phyloP scores from a whole-genome alignment of 2,329 filamentous ascomycete genomes.

The Xylariaceae sp. region DNA sequence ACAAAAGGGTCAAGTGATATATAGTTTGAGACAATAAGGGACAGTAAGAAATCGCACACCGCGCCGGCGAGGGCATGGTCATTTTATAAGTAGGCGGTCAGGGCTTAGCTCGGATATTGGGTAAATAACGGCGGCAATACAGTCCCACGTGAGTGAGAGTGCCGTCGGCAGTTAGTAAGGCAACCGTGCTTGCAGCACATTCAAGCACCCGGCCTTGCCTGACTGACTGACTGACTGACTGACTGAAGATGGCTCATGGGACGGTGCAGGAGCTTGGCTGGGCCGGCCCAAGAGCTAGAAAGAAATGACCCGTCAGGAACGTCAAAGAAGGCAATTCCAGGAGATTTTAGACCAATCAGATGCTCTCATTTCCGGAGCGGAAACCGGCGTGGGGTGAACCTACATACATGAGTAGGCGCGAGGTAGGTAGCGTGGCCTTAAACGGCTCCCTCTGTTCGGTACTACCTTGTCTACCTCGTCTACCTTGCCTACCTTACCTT shows the following conservation, averaged over 20 bases:
- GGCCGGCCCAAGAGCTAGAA: conserved; percentile 20
- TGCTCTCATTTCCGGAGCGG: conserved; percentile 1
- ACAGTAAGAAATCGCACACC: neutral
- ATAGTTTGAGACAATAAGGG: too few relatives aligned
- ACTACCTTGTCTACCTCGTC: too few relatives aligned
- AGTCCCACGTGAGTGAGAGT: too few relatives aligned
- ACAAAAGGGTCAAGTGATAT: too few relatives aligned
- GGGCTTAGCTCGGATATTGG: conserved; percentile 9
- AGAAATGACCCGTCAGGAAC: conserved; percentile 22
- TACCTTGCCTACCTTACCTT: too few relatives aligned
- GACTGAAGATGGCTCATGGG: conserved; percentile 11
- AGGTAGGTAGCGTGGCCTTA: neutral
- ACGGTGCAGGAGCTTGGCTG: conserved; percentile 19
- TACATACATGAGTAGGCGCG: neutral
- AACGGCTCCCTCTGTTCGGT: conserved; percentile 2
- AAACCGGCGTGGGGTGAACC: conserved; percentile 19
- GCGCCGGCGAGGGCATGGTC: conserved; percentile 9
- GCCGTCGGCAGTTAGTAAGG: too few relatives aligned
- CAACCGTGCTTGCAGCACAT: too few relatives aligned
- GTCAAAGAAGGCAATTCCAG: conserved; percentile 25
- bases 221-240: conserved; percentile 5
- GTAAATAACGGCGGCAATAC: too few relatives aligned
- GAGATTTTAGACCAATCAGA: conserved; percentile 22
- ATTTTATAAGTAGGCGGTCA: conserved; percentile 11
- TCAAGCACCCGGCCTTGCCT: too few relatives aligned